These are phyloP conservation scores for Pinus albicaulis DNA, from an alignment of 75 land plant genomes.

Conservation along the genomic window DNA sequence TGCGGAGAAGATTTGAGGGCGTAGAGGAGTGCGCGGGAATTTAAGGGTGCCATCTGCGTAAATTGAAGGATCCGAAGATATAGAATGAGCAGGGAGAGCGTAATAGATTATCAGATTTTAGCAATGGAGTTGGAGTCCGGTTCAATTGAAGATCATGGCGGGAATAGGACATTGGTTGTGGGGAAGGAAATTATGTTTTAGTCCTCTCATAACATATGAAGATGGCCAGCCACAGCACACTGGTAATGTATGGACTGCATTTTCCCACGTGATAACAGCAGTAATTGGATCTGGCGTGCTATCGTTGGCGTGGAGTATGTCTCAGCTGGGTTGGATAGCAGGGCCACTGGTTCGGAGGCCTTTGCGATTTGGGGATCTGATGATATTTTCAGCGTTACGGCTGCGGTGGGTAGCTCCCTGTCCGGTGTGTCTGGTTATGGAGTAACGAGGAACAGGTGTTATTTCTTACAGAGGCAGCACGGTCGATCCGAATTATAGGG, in stretches of 20 bases:
- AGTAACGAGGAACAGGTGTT: conserved; percentile 22
- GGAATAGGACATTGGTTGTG: neutral
- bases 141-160: neutral
- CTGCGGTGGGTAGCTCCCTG: conserved; percentile 19
- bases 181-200: conserved; percentile 3
- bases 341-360: conserved; percentile 66
- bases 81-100: neutral
- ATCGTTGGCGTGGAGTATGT: conserved; percentile 74
- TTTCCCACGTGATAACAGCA: conserved; percentile 72
- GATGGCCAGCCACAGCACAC: conserved; percentile 8
- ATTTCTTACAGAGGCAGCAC: conserved; percentile 21
- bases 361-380: conserved; percentile 53
- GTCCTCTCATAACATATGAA: neutral
- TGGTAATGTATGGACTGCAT: conserved; percentile 64
- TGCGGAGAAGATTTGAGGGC: no score
- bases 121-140: neutral
- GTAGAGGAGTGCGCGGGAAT: no score
- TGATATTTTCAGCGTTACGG: conserved; percentile 29
- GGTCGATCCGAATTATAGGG: conserved; percentile 22
- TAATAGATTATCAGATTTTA: neutral
- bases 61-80: no score
- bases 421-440: conserved; percentile 21
- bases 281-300: conserved; percentile 78
- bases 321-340: conserved; percentile 77
- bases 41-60: no score